Conservation (phyloP, 352 stramenopile genomes). For the Blastocystis sp. region DNA sequence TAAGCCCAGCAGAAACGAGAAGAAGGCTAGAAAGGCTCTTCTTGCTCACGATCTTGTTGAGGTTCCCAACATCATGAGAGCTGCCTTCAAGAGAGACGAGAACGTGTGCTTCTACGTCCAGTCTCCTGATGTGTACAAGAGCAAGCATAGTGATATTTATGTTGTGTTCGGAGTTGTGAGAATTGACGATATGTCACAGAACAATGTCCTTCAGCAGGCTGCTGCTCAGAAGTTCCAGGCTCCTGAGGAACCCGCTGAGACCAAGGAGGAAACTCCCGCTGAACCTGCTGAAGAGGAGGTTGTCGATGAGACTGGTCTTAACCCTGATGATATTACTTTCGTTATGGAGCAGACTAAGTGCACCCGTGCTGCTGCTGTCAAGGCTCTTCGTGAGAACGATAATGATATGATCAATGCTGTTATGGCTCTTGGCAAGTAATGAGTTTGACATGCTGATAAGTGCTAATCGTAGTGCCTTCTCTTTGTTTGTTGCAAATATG, state of each 20-base stretch:
- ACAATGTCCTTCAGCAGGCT: not conserved
- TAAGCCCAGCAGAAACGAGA: conserved; percentile 50
- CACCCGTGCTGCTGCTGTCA: conserved; percentile 41
- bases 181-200: not conserved
- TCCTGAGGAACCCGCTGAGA: not conserved
- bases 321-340: conserved; percentile 50
- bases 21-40: conserved; percentile 46
- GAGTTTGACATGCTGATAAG: not conserved
- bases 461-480: conserved; percentile 17
- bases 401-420: conserved; percentile 61
- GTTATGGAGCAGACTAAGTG: conserved; percentile 52
- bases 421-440: conserved; percentile 51
- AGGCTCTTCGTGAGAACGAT: conserved; percentile 38
- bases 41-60: not conserved
- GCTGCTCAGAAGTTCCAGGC: conserved; percentile 44
- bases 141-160: not conserved
- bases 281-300: conserved; percentile 11
- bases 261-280: not conserved
- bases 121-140: conserved; percentile 32
- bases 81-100: conserved; percentile 53
- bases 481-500: not conserved
- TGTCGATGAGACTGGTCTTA: conserved; percentile 45
- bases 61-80: conserved; percentile 49
- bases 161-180: conserved; percentile 49
- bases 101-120: conserved; percentile 50